Evolutionary conservation across 1,284 basidiomycete genomes (phyloP).

Genomic region (Cryptococcus amylolentus): DNA sequence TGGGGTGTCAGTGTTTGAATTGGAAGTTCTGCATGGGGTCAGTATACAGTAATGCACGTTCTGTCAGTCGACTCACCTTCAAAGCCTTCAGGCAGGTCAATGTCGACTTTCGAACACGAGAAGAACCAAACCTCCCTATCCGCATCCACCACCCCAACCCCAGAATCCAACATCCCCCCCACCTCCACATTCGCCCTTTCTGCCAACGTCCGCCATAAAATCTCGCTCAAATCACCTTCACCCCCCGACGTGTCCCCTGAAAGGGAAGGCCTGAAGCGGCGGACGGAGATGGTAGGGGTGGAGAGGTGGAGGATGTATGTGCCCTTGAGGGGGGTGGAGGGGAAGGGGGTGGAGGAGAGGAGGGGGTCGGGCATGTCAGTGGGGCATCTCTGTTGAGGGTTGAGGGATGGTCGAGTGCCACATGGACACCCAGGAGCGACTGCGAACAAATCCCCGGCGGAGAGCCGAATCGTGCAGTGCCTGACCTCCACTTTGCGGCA

Average conservation of each 20-base stretch:
- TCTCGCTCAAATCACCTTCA: background rate
- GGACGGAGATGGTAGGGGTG: background rate
- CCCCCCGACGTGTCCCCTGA: background rate
- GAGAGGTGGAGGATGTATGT: background rate
- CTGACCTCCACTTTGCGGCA: no score
- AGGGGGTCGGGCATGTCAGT: background rate
- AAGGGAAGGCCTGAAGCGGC: background rate
- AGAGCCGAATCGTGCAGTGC: no score
- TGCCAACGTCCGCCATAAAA: no score
- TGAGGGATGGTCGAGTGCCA: background rate
- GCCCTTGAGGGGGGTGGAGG: background rate
- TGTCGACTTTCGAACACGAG: background rate
- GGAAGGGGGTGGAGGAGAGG: background rate
- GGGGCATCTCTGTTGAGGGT: background rate
- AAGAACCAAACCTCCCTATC: no score
- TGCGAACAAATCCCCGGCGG: no score
- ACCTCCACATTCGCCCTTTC: no score
- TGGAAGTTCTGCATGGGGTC: background rate
- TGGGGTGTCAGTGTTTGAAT: conserved; percentile 3
- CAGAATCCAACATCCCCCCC: no score
- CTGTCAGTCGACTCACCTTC: conserved; percentile 7
- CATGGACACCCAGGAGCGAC: no score
- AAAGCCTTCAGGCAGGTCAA: background rate
- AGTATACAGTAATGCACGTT: background rate
- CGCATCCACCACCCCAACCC: no score